Evolutionary conservation across 257 asterid species (phyloP).

Genomic region (Nicotiana tomentosiformis): DNA sequence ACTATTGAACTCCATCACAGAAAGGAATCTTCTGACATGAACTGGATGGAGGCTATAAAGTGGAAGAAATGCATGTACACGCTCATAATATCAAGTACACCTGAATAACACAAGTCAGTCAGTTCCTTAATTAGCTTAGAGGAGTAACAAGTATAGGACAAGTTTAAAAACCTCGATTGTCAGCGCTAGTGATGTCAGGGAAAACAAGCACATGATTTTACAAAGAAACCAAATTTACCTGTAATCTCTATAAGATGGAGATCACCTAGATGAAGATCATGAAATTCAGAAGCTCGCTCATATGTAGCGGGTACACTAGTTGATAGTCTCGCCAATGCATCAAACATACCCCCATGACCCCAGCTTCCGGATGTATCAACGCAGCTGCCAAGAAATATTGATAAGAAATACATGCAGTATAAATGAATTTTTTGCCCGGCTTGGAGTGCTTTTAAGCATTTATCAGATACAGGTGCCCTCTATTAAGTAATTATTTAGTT

Average conservation of each 20-base stretch:
- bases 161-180: neutral
- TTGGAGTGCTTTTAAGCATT: neutral
- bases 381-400: conserved; percentile 51
- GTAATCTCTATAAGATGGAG: conserved; percentile 68
- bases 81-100: neutral
- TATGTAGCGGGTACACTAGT: conserved; percentile 56
- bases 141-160: neutral
- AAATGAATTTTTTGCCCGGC: neutral
- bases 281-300: conserved; percentile 72
- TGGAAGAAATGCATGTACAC: conserved; percentile 1
- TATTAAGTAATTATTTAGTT: neutral
- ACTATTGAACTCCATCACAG: neutral
- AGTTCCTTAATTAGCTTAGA: neutral
- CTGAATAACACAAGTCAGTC: neutral
- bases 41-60: neutral
- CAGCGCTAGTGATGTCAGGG: neutral
- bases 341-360: conserved; percentile 95
- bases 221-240: conserved; percentile 34
- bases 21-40: neutral
- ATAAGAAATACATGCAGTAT: neutral
- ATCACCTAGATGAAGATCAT: conserved; percentile 89
- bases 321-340: conserved; percentile 70
- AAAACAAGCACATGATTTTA: conserved; percentile 4
- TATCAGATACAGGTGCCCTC: neutral
- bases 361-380: conserved; percentile 92